These are phyloP conservation scores for Aspergillus sp. DNA, from an alignment of 2,329 filamentous ascomycete genomes.

Conservation along the genomic window DNA sequence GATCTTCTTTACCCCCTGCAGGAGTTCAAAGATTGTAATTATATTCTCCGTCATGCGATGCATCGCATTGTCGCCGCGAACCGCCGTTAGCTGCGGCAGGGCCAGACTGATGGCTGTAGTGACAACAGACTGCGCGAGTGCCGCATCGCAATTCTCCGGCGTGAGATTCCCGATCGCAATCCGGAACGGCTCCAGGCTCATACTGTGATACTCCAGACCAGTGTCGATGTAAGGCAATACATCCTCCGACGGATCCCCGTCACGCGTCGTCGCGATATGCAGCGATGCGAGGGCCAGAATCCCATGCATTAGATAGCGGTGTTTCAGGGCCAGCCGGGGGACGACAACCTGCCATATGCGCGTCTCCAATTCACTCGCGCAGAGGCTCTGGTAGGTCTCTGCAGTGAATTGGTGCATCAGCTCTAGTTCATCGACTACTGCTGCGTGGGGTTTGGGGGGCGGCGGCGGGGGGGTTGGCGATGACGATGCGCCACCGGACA, in stretches of 20 bases:
- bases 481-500: not conserved
- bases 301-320: slow-evolving; percentile 37
- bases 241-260: not conserved
- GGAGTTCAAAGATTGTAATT: slow-evolving; percentile 26
- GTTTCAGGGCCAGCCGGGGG: slow-evolving; percentile 34
- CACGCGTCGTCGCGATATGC: slow-evolving; percentile 32
- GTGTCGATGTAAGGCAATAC: slow-evolving; percentile 25
- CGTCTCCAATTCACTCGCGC: slow-evolving; percentile 23
- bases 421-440: slow-evolving; percentile 39
- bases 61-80: not conserved
- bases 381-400: slow-evolving; percentile 43
- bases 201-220: slow-evolving; percentile 27
- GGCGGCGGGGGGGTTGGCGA: not conserved
- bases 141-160: slow-evolving; percentile 29
- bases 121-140: slow-evolving; percentile 30
- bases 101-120: slow-evolving; percentile 28
- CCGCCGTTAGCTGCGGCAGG: slow-evolving; percentile 17
- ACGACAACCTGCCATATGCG: slow-evolving; percentile 34
- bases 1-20: slow-evolving; percentile 31
- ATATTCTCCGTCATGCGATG: slow-evolving; percentile 28
- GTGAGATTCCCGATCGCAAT: slow-evolving; percentile 26
- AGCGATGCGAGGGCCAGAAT: slow-evolving; percentile 38
- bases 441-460: not conserved
- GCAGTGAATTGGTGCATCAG: slow-evolving; percentile 53
- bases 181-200: slow-evolving; percentile 28